Evolutionary conservation across 1,139 yeast species (phyloP).

Genomic region (Saccharomyces hybrid): DNA sequence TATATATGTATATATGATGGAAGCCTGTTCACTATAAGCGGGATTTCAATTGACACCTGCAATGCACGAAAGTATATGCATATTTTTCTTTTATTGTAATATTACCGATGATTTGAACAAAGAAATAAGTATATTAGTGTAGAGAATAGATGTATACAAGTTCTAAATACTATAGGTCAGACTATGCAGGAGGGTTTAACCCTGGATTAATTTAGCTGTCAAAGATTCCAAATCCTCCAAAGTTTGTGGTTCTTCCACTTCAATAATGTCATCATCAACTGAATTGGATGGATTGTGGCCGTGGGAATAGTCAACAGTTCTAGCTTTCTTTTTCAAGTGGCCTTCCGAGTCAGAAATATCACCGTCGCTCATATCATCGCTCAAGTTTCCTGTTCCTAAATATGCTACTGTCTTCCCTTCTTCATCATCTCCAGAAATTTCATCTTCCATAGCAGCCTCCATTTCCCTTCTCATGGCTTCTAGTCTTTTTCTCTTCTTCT

Average conservation of each 20-base stretch:
- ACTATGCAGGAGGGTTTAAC: slow-evolving; percentile 5
- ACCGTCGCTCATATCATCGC: slow-evolving; percentile 37
- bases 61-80: neutral
- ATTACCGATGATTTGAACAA: neutral
- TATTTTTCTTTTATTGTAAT: neutral
- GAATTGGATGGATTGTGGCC: slow-evolving; percentile 20
- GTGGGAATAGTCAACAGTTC: slow-evolving; percentile 20
- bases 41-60: neutral
- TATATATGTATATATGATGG: neutral
- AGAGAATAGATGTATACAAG: neutral
- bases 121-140: neutral
- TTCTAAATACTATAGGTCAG: neutral
- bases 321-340: slow-evolving; percentile 44
- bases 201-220: slow-evolving; percentile 54
- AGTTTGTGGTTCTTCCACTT: slow-evolving; percentile 81
- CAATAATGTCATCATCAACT: slow-evolving; percentile 41
- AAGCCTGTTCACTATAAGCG: neutral
- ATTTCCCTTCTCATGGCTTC: slow-evolving; percentile 63
- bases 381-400: slow-evolving; percentile 32
- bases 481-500: slow-evolving; percentile 82
- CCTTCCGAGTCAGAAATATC: slow-evolving; percentile 38
- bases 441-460: slow-evolving; percentile 33
- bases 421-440: slow-evolving; percentile 29
- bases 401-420: slow-evolving; percentile 21
- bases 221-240: slow-evolving; percentile 91